Evolutionary conservation across 75 land plant species (phyloP).

Genomic region (Ceratopteris richardii): DNA sequence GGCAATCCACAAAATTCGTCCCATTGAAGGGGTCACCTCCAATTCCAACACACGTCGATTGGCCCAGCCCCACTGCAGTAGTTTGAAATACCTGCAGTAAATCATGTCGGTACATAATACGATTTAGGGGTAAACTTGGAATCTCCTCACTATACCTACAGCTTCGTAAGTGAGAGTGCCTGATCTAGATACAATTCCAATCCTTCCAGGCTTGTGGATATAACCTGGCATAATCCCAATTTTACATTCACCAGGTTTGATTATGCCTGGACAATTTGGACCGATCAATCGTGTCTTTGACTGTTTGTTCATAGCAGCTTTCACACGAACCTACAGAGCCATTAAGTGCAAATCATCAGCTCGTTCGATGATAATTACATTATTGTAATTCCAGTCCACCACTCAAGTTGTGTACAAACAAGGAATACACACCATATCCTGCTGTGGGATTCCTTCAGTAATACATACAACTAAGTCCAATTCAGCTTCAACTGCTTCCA

Average conservation of each 20-base stretch:
- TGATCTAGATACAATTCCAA: conserved; percentile 92
- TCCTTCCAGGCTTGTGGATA: conserved; percentile 88
- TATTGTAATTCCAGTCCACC: too few species aligned
- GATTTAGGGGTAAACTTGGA: too few species aligned
- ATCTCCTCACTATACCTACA: conserved; percentile 45
- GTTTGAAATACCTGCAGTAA: conserved; percentile 80
- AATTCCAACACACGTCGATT: conserved; percentile 93
- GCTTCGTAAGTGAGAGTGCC: conserved; percentile 97
- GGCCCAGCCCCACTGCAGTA: conserved; percentile 89
- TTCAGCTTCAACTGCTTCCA: conserved; percentile 95
- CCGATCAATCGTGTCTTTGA: conserved; percentile 82
- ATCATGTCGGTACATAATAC: too few species aligned
- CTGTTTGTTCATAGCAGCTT: conserved; percentile 80
- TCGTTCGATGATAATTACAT: too few species aligned
- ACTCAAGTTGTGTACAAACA: neutral
- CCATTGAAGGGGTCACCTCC: conserved; percentile 98
- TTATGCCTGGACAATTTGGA: conserved; percentile 96
- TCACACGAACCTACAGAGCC: conserved; percentile 51
- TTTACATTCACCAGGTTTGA: conserved; percentile 96
- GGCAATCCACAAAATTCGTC: conserved; percentile 91
- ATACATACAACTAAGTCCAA: conserved; percentile 86
- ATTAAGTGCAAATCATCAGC: neutral
- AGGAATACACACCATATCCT: conserved; percentile 65
- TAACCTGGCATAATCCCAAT: conserved; percentile 96
- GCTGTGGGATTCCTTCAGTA: conserved; percentile 95